These are phyloP conservation scores for Gillenia trifoliata DNA, from an alignment of 306 rosid genomes.

Conservation along the genomic window DNA sequence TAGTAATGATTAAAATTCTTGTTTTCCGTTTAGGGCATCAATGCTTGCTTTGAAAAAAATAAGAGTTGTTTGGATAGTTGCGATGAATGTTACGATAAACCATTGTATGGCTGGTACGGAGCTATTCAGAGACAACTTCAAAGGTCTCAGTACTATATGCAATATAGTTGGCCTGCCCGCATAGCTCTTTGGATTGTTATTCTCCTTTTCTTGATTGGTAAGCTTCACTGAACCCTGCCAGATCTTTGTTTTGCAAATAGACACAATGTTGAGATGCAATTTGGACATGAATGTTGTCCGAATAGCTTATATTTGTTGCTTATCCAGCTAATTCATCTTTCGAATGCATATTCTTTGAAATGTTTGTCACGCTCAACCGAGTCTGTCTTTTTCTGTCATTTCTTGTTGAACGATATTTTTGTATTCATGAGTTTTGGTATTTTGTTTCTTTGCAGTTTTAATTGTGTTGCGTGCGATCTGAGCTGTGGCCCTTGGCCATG, in stretches of 20 bases:
- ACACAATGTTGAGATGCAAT: not conserved
- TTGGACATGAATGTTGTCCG: no score
- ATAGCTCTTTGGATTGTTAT: conserved; percentile 50
- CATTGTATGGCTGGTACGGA: conserved; percentile 84
- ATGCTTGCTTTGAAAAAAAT: conserved; percentile 47
- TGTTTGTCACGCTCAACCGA: not conserved
- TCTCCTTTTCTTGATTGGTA: conserved; percentile 75
- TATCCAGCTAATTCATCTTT: not conserved
- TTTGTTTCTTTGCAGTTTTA: conserved; percentile 57
- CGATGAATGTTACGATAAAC: conserved; percentile 72
- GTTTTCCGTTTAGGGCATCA: conserved; percentile 37
- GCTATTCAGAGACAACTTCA: conserved; percentile 83
- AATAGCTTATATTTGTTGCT: not conserved
- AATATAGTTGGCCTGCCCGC: conserved; percentile 68
- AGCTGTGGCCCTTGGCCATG: conserved; percentile 16
- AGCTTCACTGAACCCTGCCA: conserved; percentile 20
- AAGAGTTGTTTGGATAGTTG: conserved; percentile 62
- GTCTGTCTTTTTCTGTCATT: not conserved
- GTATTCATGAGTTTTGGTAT: not conserved
- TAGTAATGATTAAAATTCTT: conserved; percentile 10
- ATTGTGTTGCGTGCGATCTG: conserved; percentile 51
- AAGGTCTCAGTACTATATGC: conserved; percentile 86
- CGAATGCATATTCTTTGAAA: not conserved
- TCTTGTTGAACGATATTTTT: not conserved
- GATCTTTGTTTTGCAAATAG: not conserved